Evolutionary conservation across 1,284 basidiomycete genomes (phyloP), one percentile per base, ranked within the genome.

Genomic region (Somion occarium): DNA sequence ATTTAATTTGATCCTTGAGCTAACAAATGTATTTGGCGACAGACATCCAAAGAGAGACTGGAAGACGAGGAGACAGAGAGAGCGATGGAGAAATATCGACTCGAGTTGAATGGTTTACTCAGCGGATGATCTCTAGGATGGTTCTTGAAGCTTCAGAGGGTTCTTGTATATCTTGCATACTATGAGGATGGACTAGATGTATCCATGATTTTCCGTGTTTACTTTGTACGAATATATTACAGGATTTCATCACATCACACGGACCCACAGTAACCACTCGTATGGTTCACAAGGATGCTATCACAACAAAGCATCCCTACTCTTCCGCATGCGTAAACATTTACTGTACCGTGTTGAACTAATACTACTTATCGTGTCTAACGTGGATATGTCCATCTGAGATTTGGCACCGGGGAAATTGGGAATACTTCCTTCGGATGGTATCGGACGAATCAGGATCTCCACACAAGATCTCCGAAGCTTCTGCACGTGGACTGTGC

Each of bases 61-160:
- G 82, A 87, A 58, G 91, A 93, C 60, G 88, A 88, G 62, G 88
- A 90, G 68, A 83, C 82, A 51, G 91, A 93, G 65, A 79, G 80
- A 53, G 88, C 88, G 59, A 87, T 94, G 83, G 88, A 91, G 68
- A 80, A 86, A 59, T 94, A 94, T 72, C 84, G 90, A 62, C 80
- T 87, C 60, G 86, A 95, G 65, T 77, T 95, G 59, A 85, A 90
- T 54, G 92, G 91, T 48, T 72, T 95, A 42, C 74, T 96, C 60
- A 93, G 88, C 60, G 79, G 82, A 55, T 89, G 57, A 62, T 19
- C 26, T 18, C 48, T 34, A 13, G 19, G 22, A 23, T 27, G n/a
- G 5, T 3, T 23, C 25, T 23, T 9, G n/a, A 3, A n/a, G 3
- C 5, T 46, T 46, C 18, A 3, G 25, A 26, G 13, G 7, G 7